These are phyloP conservation scores for Xylaria sp. DNA, from an alignment of 2,329 filamentous ascomycete genomes.

Conservation along the genomic window DNA sequence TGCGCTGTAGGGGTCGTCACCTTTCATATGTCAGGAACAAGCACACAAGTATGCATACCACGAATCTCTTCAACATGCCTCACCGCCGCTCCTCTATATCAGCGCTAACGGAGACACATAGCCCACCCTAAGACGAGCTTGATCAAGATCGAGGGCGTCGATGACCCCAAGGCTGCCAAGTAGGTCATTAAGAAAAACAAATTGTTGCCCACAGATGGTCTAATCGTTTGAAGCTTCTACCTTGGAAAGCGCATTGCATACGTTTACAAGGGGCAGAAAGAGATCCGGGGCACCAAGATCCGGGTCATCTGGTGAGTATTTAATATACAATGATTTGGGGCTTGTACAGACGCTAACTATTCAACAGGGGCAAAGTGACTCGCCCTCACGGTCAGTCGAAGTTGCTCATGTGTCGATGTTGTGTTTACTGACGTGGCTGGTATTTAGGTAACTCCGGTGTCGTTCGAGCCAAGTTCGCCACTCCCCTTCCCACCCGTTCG, in stretches of 20 bases:
- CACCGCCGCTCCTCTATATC: not conserved
- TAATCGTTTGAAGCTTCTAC: slow-evolving; percentile 76
- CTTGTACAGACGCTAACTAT: slow-evolving; percentile 23
- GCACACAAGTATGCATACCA: slow-evolving; percentile 61
- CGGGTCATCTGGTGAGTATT: slow-evolving; percentile 80
- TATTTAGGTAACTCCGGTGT: slow-evolving; percentile 90
- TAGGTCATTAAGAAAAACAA: slow-evolving; percentile 59
- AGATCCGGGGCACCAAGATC: slow-evolving; percentile 98
- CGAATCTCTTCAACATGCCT: slow-evolving; percentile 2
- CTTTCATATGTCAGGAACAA: slow-evolving; percentile 74
- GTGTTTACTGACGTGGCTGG: slow-evolving; percentile 34
- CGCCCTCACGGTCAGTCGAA: slow-evolving; percentile 79
- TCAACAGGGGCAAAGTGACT: slow-evolving; percentile 84
- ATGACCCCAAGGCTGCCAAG: slow-evolving; percentile 88
- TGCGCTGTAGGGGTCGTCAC: slow-evolving; percentile 84
- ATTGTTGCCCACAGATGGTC: slow-evolving; percentile 25
- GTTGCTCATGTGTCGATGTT: not conserved
- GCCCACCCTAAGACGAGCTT: slow-evolving; percentile 91
- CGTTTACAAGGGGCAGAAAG: slow-evolving; percentile 95
- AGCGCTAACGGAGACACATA: slow-evolving; percentile 82
- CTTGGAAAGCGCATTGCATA: slow-evolving; percentile 98
- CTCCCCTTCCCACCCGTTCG: slow-evolving; percentile 94
- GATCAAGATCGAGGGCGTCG: slow-evolving; percentile 99
- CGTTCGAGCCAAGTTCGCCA: slow-evolving; percentile 96
- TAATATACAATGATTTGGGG: not conserved